Evolutionary conservation across 805 yeast genomes (phyloP).

Genomic region (Wickerhamomyces tratensis): DNA sequence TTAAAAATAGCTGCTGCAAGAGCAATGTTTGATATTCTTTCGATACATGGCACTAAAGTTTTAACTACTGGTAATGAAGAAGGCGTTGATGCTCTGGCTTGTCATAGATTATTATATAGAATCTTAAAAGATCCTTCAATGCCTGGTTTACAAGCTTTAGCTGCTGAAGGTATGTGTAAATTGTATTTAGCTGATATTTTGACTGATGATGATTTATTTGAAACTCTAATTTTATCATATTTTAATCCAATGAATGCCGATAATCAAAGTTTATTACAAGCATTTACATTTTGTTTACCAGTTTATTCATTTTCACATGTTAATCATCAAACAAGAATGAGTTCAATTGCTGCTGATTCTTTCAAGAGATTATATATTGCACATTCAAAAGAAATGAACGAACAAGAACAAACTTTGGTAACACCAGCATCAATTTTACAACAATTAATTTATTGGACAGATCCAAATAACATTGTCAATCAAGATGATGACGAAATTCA

Average conservation of each 20-base stretch:
- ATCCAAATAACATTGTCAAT: conserved; percentile 58
- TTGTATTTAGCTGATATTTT: conserved; percentile 69
- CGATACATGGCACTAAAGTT: conserved; percentile 65
- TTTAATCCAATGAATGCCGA: conserved; percentile 58
- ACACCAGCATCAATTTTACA: conserved; percentile 48
- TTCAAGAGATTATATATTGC: conserved; percentile 44
- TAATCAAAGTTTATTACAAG: conserved; percentile 66
- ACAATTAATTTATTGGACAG: conserved; percentile 79
- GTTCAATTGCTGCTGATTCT: conserved; percentile 57
- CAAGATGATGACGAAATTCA: conserved; percentile 29
- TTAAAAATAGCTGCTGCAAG: conserved; percentile 55
- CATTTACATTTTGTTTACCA: conserved; percentile 79
- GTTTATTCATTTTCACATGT: conserved; percentile 74
- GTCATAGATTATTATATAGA: conserved; percentile 63
- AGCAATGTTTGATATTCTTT: conserved; percentile 67
- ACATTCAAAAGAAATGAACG: conserved; percentile 27
- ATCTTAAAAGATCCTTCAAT: conserved; percentile 45
- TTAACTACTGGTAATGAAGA: conserved; percentile 46
- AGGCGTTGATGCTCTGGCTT: conserved; percentile 53
- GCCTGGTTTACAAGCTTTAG: conserved; percentile 64
- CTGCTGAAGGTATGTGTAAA: conserved; percentile 84
- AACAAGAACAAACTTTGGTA: conserved; percentile 18
- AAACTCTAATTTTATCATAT: conserved; percentile 61
- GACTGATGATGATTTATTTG: conserved; percentile 60
- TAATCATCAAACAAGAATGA: conserved; percentile 58